Base-by-base conservation (phyloP, 495 filamentous ascomycete genomes). In the Staphylotrichum longicolle region DNA sequence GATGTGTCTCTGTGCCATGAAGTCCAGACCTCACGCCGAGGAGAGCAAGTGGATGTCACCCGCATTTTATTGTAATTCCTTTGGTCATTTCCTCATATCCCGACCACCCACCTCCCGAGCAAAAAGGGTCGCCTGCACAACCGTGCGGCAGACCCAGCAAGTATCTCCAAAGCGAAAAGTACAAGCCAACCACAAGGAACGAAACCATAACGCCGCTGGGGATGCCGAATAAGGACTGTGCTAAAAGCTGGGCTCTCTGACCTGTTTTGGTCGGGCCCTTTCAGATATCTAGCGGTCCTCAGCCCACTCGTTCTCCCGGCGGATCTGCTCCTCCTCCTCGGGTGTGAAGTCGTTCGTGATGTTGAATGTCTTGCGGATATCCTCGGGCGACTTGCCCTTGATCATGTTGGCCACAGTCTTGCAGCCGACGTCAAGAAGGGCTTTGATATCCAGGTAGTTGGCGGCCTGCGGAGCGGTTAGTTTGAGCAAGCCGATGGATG, bases 391-490 rank as follows among this genome's bases (percentile, higher is more conserved):
- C 78, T 91, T 91, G 71, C 88, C 88, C 84, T 91, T 91, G 78
- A 91, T 91, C 88, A 91, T 91, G 71, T 91, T 91, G 50, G 88
- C 88, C 32, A 91, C 88, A 0, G 88, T 91, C 82, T 91, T 91
- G 79, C 88, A 91, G 47, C 88, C 88, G 57, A 91, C 88, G 63
- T 91, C 88, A 32, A 91, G 83, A 6, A 91, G 85, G 7, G 86
- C 84, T 80, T 91, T 91, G 74, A 91, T 91, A 63, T 91, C 88
- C 35, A 91, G 80, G 68, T 90, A 91, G 72, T 91, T 91, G 54
- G 88, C 87, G 34, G 88, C 88, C 84, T 79, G 60, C 14, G 44
- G 10, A 15, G 32, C 37, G 54, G 35, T 62, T 63, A 58, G 56
- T 32, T 33, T 51, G 37, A 66, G 58, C 37, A 39, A 39, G 37